Conservation (phyloP, 805 yeast species). For the Wickerhamomyces mucosus region DNA sequence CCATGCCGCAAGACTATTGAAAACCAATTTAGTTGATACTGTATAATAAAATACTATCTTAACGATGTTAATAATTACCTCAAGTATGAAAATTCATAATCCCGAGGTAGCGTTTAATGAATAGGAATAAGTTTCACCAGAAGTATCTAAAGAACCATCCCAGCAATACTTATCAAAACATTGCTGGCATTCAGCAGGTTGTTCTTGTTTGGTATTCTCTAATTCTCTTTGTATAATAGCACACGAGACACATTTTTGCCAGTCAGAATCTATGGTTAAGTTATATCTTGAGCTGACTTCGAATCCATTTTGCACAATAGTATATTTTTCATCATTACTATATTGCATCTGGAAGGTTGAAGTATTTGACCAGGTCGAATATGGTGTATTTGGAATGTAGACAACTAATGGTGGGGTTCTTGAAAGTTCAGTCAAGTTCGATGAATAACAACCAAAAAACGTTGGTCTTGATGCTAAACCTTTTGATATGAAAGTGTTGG, state of each 20-base stretch:
- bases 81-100: no score
- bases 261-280: constrained; percentile 56
- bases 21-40: no score
- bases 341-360: constrained; percentile 64
- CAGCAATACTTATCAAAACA: constrained; percentile 76
- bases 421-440: constrained; percentile 45
- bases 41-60: no score
- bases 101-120: constrained; percentile 4
- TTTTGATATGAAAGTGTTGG: constrained; percentile 43
- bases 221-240: constrained; percentile 73
- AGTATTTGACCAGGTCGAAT: constrained; percentile 55
- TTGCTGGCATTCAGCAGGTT: constrained; percentile 53
- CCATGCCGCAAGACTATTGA: no score
- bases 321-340: constrained; percentile 42
- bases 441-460: constrained; percentile 75
- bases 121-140: background rate
- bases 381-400: constrained; percentile 66
- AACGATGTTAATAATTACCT: no score
- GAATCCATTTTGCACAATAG: constrained; percentile 66
- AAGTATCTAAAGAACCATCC: constrained; percentile 36
- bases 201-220: constrained; percentile 52
- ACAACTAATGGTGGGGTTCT: constrained; percentile 65
- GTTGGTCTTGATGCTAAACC: constrained; percentile 66
- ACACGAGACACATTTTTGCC: constrained; percentile 72
- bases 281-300: constrained; percentile 59